Base-by-base conservation (phyloP, 768 basidiomycete species). In the Amanita inopinata region DNA sequence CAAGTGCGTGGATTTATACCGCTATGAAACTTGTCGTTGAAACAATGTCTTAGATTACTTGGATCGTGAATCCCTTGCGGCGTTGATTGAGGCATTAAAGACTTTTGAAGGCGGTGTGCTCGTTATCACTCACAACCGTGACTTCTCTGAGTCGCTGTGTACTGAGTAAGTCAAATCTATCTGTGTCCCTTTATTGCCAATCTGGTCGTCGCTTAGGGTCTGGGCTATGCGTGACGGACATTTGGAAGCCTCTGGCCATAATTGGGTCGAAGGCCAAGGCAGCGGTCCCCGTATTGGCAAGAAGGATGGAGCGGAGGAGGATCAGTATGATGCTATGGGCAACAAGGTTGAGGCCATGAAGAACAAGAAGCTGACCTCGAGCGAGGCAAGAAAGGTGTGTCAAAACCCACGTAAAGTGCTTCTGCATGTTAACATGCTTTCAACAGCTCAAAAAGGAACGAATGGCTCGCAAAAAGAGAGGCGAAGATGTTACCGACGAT, bases 231-330 rank as follows among this genome's bases (percentile, higher is more conserved):
- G 86, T 38, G 90, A 98, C 61, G 96, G 96, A 56, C 81, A 72
- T 54, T 80, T 98, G 50, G 90, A 93, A 70, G 91, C 94, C 4
- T 97, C 93, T 33, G 93, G 92, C 49, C 91, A 94, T 75, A 94
- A 96, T 78, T 96, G 93, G 94, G 91, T 96, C 57, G 96, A 98
- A 67, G 96, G 96, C 36, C 96, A 99, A 64, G 96, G 96, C 43
- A 74, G 90, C 14, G 94, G 94, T 8, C 63, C 91, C 33, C 81
- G 93, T 46, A 98, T 99, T 55, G 96, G 96, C 76, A 86, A 91
- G 79, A 77, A 77, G 57, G 85, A 77, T 4, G 93, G 83, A 38
- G 89, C 89, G 53, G 93, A 96, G 49, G 89, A 93, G 38, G 91
- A 78, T 30, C 67, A 75, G 55, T 98, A 86, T 59, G 96, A 99